A percentile compares a stretch with the other conserved stretches of the same genome.
Evolutionary conservation across 2,329 filamentous ascomycete species (phyloP).

Genomic region (Trichoderma breve): DNA sequence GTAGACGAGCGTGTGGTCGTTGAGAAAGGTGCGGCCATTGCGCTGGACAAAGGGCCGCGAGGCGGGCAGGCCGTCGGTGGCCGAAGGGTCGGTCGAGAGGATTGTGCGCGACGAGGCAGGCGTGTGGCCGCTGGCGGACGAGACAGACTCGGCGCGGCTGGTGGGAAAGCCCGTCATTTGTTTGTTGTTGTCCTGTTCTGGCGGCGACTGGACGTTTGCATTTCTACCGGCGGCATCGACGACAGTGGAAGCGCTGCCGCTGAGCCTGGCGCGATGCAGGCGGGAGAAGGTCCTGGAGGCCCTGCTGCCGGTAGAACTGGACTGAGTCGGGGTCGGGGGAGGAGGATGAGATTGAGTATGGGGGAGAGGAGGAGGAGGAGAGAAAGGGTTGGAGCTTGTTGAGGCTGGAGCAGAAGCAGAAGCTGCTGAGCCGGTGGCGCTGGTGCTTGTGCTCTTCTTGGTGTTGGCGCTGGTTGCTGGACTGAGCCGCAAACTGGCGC

Average conservation of each 20-base stretch:
- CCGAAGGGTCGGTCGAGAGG: slow-evolving; percentile 48
- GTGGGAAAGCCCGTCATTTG: slow-evolving; percentile 37
- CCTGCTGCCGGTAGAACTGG: not conserved
- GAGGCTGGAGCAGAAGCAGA: not conserved
- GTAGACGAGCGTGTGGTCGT: slow-evolving; percentile 69
- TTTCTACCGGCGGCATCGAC: slow-evolving; percentile 33
- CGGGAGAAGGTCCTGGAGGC: slow-evolving; percentile 9
- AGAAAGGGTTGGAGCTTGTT: not conserved
- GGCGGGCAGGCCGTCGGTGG: slow-evolving; percentile 39
- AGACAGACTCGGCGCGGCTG: slow-evolving; percentile 46
- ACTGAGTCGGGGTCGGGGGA: not conserved
- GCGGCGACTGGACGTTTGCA: slow-evolving; percentile 42
- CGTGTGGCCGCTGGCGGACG: slow-evolving; percentile 45
- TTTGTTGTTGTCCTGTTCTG: slow-evolving; percentile 32
- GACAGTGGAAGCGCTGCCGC: slow-evolving; percentile 26
- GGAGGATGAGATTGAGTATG: not conserved
- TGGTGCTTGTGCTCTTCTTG: not conserved
- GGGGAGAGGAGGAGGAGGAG: not conserved
- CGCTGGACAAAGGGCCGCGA: slow-evolving; percentile 63
- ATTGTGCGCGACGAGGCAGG: slow-evolving; percentile 46
- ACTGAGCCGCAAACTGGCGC: not conserved
- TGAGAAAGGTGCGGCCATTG: slow-evolving; percentile 80
- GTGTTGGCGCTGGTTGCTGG: not conserved
- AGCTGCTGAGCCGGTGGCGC: not conserved
- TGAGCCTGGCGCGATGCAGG: slow-evolving; percentile 25